A percentile compares a stretch with the other conserved stretches of the same genome.
Evolutionary conservation across 805 yeast genomes (phyloP).

Genomic region (Cephaloascus albidus): DNA sequence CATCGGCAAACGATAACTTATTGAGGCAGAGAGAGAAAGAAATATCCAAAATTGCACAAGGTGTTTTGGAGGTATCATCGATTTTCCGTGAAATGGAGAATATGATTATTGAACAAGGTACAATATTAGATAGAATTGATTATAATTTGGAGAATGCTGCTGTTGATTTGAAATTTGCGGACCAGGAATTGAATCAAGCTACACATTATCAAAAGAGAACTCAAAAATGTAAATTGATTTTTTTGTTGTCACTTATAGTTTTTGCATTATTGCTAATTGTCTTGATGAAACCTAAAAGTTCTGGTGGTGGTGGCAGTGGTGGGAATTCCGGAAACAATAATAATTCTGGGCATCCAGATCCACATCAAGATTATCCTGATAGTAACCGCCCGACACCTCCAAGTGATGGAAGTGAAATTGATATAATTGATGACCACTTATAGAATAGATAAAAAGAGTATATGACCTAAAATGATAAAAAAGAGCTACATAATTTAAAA

Average conservation of each 20-base stretch:
- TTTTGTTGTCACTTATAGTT: slow-evolving; percentile 63
- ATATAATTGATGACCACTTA: no score
- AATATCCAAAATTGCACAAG: slow-evolving; percentile 84
- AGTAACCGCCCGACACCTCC: not conserved
- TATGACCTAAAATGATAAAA: no score
- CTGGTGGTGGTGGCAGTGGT: not conserved
- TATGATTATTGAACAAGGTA: slow-evolving; percentile 91
- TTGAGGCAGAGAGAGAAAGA: slow-evolving; percentile 79
- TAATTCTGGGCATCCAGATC: not conserved
- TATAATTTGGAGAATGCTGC: slow-evolving; percentile 81
- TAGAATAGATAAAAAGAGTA: no score
- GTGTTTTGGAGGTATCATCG: slow-evolving; percentile 86
- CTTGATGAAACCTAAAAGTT: slow-evolving; percentile 47
- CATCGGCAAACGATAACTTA: slow-evolving; percentile 25
- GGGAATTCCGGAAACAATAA: not conserved
- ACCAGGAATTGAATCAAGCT: slow-evolving; percentile 69
- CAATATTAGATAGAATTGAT: slow-evolving; percentile 86
- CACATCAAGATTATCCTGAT: not conserved
- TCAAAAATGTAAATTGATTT: slow-evolving; percentile 81
- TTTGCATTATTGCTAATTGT: slow-evolving; percentile 63
- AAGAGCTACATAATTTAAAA: no score
- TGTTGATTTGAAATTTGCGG: slow-evolving; percentile 66
- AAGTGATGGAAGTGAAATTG: slow-evolving; percentile 5
- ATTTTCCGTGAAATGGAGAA: slow-evolving; percentile 90
- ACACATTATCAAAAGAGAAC: slow-evolving; percentile 78